Conservation (phyloP, 208 protist species). For the Crithidia fasciculata region DNA sequence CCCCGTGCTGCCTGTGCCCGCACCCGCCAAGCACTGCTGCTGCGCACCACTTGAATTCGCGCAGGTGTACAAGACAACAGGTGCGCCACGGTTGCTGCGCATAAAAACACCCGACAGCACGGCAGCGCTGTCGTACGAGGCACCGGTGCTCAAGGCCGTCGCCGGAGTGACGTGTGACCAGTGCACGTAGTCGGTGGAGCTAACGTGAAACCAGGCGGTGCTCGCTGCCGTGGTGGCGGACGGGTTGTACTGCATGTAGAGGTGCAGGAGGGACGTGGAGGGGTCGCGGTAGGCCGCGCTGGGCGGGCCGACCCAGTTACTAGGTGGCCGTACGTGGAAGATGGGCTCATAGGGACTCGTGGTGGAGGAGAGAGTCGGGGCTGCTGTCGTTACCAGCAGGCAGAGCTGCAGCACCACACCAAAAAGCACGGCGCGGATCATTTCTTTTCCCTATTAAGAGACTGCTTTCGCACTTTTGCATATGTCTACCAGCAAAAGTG, state of each 20-base stretch:
- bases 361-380: neutral
- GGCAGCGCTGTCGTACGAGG: slow-evolving; percentile 38
- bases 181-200: slow-evolving; percentile 41
- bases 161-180: slow-evolving; percentile 24
- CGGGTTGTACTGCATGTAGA: slow-evolving; percentile 69
- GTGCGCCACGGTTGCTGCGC: slow-evolving; percentile 21
- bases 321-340: slow-evolving; percentile 46
- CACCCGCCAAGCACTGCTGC: slow-evolving; percentile 41
- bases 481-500: too few relatives aligned
- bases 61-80: slow-evolving; percentile 45
- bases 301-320: slow-evolving; percentile 52
- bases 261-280: slow-evolving; percentile 32
- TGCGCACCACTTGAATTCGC: slow-evolving; percentile 19
- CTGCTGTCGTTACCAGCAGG: neutral
- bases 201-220: slow-evolving; percentile 50
- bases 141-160: slow-evolving; percentile 28
- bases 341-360: slow-evolving; percentile 19
- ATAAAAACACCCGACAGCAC: slow-evolving; percentile 38
- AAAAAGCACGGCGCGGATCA: neutral
- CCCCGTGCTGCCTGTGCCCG: slow-evolving; percentile 2
- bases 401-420: neutral
- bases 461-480: too few relatives aligned
- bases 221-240: slow-evolving; percentile 23
- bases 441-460: too few relatives aligned
- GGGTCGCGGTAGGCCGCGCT: slow-evolving; percentile 51